phyloP scores from a whole-genome alignment of 2,329 filamentous ascomycete species.

The Penicillium hordei region DNA sequence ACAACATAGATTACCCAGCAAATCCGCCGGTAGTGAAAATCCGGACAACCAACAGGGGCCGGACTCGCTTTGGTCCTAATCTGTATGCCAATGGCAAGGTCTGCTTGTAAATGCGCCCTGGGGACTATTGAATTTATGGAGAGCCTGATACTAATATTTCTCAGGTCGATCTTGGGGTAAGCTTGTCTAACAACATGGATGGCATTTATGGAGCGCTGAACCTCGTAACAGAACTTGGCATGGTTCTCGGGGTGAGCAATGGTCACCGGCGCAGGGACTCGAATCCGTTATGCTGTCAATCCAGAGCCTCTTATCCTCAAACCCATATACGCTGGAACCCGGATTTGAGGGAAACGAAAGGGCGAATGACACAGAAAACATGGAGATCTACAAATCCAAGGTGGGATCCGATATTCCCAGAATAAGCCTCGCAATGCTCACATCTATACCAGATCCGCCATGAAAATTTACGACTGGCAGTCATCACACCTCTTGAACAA shows the following conservation, averaged over 20 bases:
- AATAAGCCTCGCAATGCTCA: not conserved
- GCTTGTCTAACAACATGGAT: slow-evolving; percentile 13
- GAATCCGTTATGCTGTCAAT: slow-evolving; percentile 95
- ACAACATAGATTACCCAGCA: slow-evolving; percentile 71
- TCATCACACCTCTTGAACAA: slow-evolving; percentile 81
- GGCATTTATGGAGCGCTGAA: slow-evolving; percentile 11
- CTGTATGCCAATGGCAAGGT: slow-evolving; percentile 91
- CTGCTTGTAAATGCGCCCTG: slow-evolving; percentile 66
- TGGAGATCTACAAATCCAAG: slow-evolving; percentile 76
- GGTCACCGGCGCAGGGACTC: slow-evolving; percentile 92
- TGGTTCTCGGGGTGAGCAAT: slow-evolving; percentile 85
- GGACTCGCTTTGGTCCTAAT: slow-evolving; percentile 92
- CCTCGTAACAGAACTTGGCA: slow-evolving; percentile 77
- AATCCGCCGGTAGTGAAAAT: slow-evolving; percentile 62
- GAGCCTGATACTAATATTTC: slow-evolving; percentile 17
- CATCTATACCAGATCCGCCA: slow-evolving; percentile 70
- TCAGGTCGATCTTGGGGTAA: slow-evolving; percentile 82
- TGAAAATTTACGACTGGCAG: slow-evolving; percentile 80
- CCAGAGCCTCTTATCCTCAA: slow-evolving; percentile 89
- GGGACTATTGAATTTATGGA: not conserved
- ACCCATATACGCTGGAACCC: slow-evolving; percentile 95
- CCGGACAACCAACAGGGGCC: slow-evolving; percentile 83
- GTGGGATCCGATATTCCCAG: slow-evolving; percentile 46
- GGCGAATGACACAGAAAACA: slow-evolving; percentile 67
- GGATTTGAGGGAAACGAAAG: slow-evolving; percentile 77